A percentile compares a stretch with the other conserved stretches of the same genome.
These are phyloP conservation scores for Begonia masoniana DNA, from an alignment of 306 rosid species.

Conservation along the genomic window DNA sequence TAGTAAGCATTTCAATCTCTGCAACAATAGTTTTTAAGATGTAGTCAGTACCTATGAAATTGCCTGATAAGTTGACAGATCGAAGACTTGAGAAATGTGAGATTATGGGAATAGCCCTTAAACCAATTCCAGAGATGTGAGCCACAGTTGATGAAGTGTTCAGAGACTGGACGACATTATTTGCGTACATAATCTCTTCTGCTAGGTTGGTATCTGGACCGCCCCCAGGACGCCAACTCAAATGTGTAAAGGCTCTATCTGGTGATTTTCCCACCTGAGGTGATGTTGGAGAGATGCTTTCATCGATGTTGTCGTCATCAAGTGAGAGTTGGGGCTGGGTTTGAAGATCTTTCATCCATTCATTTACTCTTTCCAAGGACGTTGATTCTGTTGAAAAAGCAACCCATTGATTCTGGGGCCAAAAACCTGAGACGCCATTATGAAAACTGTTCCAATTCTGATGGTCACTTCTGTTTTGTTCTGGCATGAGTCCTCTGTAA, in stretches of 20 bases:
- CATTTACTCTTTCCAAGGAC: conserved; percentile 58
- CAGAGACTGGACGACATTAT: conserved; percentile 46
- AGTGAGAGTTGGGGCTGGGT: conserved; percentile 18
- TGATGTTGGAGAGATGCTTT: conserved; percentile 25
- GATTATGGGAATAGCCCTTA: conserved; percentile 60
- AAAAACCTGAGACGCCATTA: conserved; percentile 29
- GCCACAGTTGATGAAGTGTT: conserved; percentile 63
- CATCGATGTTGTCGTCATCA: conserved; percentile 6
- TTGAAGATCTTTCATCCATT: conserved; percentile 69
- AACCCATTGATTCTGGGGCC: conserved; percentile 82
- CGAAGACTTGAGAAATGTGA: conserved; percentile 61
- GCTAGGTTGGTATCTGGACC: conserved; percentile 27
- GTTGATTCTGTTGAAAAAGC: conserved; percentile 63
- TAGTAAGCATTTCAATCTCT: background rate
- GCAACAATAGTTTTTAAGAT: background rate
- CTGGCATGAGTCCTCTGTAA: conserved; percentile 15
- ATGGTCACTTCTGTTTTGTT: conserved; percentile 14
- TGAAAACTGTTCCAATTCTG: conserved; percentile 29
- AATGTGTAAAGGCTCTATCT: conserved; percentile 25
- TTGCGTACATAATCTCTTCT: conserved; percentile 54
- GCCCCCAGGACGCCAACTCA: conserved; percentile 5
- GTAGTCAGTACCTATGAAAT: conserved; percentile 55
- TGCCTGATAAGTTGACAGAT: conserved; percentile 57
- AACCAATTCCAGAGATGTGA: conserved; percentile 54
- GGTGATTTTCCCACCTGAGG: conserved; percentile 26